phyloP scores from a whole-genome alignment of 768 basidiomycete species.

The Dictyophora rubrovolvata region DNA sequence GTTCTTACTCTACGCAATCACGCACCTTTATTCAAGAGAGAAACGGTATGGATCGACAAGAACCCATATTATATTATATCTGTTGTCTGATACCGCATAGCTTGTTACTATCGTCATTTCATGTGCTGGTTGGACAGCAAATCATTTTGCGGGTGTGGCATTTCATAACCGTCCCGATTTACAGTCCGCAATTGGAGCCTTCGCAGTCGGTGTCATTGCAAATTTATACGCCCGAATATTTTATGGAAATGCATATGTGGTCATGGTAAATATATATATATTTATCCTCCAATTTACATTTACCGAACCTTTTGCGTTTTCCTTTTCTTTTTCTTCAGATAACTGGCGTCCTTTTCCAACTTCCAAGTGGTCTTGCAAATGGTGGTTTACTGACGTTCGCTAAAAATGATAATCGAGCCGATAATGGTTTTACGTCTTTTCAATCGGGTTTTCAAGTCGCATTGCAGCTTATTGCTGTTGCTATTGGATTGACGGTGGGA shows the following conservation, averaged over 20 bases:
- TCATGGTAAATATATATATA: constrained; percentile 45
- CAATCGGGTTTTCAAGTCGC: constrained; percentile 66
- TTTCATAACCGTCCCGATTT: constrained; percentile 68
- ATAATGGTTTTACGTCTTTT: constrained; percentile 38
- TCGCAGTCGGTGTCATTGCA: constrained; percentile 70
- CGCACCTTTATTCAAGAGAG: constrained; percentile 45
- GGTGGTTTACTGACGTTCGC: constrained; percentile 72
- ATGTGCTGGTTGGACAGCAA: constrained; percentile 67
- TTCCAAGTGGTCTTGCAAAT: constrained; percentile 71
- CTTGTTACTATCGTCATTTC: constrained; percentile 48
- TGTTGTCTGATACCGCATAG: constrained; percentile 17
- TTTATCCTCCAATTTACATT: not conserved
- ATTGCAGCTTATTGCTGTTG: constrained; percentile 64
- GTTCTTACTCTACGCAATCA: constrained; percentile 58
- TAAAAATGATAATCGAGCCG: not conserved
- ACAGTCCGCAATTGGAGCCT: constrained; percentile 68
- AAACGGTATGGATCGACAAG: constrained; percentile 33
- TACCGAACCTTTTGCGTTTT: not conserved
- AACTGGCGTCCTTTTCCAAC: constrained; percentile 75
- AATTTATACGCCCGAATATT: constrained; percentile 72
- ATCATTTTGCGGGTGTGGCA: constrained; percentile 53
- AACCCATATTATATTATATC: constrained; percentile 4
- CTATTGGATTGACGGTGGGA: constrained; percentile 73
- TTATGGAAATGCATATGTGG: constrained; percentile 65
- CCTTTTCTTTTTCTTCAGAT: constrained; percentile 26